phyloP scores from a whole-genome alignment of 1,139 yeast species.

The Geotrichum siamense region DNA sequence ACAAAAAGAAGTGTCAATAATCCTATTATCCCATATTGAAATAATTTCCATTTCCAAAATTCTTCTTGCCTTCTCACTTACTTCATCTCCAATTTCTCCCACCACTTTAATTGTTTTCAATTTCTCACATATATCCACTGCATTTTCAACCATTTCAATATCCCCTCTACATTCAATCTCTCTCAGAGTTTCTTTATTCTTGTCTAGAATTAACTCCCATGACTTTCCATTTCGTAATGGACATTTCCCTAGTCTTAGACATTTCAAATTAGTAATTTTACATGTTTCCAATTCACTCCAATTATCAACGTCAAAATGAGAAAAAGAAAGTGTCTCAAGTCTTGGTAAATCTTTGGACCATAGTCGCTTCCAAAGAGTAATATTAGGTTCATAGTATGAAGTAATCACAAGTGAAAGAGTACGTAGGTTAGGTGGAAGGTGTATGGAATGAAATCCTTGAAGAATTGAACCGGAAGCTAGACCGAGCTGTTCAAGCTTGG shows the following conservation, averaged over 20 bases:
- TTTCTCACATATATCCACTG: not conserved
- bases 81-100: not conserved
- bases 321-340: constrained; percentile 12
- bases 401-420: constrained; percentile 12
- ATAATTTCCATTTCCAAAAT: no score
- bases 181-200: not conserved
- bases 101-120: not conserved
- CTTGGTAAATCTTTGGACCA: constrained; percentile 12
- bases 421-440: constrained; percentile 12
- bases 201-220: not conserved
- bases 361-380: constrained; percentile 15
- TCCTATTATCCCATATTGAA: no score
- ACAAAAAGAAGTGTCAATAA: no score
- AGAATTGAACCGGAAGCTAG: constrained; percentile 15
- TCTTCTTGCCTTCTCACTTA: no score
- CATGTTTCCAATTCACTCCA: not conserved
- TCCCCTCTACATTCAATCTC: constrained; percentile 1
- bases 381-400: constrained; percentile 13
- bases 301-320: constrained; percentile 8
- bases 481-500: constrained; percentile 15
- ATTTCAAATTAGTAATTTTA: constrained; percentile 1
- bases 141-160: not conserved
- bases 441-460: constrained; percentile 14
- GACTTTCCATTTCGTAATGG: not conserved
- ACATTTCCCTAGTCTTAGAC: not conserved